These are phyloP conservation scores for Phytophthora megakarya DNA, from an alignment of 352 stramenopile species.

Conservation along the genomic window DNA sequence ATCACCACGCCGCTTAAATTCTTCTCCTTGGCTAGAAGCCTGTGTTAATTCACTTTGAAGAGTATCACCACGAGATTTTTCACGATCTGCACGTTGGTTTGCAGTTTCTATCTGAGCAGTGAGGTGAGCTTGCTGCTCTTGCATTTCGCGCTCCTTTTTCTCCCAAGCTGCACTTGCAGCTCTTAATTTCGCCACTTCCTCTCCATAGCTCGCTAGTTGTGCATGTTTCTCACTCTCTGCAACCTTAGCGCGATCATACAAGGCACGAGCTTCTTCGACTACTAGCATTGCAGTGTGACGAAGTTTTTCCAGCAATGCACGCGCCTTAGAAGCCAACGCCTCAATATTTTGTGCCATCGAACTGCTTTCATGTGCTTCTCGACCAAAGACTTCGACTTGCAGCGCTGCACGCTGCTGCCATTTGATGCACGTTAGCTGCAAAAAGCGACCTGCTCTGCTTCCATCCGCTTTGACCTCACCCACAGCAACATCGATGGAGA, in stretches of 20 bases:
- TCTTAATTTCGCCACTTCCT: constrained; percentile 67
- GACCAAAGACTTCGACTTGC: constrained; percentile 72
- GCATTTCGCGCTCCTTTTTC: constrained; percentile 58
- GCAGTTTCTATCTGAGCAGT: constrained; percentile 48
- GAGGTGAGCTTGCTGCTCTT: constrained; percentile 45
- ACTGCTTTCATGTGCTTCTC: constrained; percentile 60
- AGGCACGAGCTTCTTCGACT: constrained; percentile 65
- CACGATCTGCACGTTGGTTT: constrained; percentile 37
- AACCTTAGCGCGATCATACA: constrained; percentile 78
- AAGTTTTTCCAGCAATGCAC: constrained; percentile 55
- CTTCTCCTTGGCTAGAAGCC: constrained; percentile 25
- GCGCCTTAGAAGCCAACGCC: constrained; percentile 44
- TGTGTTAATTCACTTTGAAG: constrained; percentile 56
- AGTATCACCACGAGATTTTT: constrained; percentile 44
- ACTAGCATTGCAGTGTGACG: constrained; percentile 56
- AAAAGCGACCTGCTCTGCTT: constrained; percentile 49
- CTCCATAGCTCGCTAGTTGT: constrained; percentile 70
- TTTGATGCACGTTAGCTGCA: constrained; percentile 69
- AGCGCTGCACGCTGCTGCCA: constrained; percentile 66
- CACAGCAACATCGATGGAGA: constrained; percentile 41
- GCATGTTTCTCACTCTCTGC: constrained; percentile 81
- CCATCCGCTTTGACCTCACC: constrained; percentile 19
- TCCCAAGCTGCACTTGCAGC: constrained; percentile 52
- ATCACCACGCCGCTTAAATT: constrained; percentile 64
- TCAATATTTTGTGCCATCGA: constrained; percentile 48